Conservation (phyloP, 1,284 basidiomycete species). For the Coniferiporia sulphurascens region DNA sequence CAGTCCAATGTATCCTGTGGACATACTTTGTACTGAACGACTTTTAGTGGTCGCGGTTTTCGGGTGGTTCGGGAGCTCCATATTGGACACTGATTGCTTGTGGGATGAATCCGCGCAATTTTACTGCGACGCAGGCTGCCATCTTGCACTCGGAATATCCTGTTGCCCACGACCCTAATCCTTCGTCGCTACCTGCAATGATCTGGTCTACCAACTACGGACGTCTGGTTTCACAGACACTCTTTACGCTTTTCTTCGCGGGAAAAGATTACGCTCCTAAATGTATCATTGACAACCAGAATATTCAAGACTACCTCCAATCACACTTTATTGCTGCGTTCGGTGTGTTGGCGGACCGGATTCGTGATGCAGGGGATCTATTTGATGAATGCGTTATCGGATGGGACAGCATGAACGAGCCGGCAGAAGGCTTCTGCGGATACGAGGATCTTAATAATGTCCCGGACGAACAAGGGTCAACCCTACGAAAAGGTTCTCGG, state of each 20-base stretch:
- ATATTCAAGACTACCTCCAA: conserved; percentile 95
- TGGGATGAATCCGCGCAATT: conserved; percentile 82
- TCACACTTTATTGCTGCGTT: conserved; percentile 80
- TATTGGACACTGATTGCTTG: conserved; percentile 93
- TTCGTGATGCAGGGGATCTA: conserved; percentile 69
- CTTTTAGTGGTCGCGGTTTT: conserved; percentile 91
- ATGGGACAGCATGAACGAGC: conserved; percentile 97
- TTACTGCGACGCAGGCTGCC: conserved; percentile 82
- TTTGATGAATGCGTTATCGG: conserved; percentile 88
- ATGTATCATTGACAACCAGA: conserved; percentile 86
- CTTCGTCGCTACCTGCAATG: conserved; percentile 83
- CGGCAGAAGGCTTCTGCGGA: conserved; percentile 83
- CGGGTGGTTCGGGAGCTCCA: conserved; percentile 93
- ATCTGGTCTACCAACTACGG: conserved; percentile 97
- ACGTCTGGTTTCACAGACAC: conserved; percentile 80
- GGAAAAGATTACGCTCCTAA: conserved; percentile 87
- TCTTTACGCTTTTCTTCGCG: conserved; percentile 95
- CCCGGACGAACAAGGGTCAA: conserved; percentile 62
- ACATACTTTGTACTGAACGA: background rate
- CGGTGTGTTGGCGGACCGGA: conserved; percentile 68
- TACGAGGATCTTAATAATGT: conserved; percentile 67
- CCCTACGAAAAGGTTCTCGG: conserved; percentile 79
- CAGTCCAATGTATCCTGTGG: conserved; percentile 9
- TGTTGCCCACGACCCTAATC: conserved; percentile 53
- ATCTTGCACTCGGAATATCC: conserved; percentile 91